Base-by-base conservation (phyloP, 441 rosid genomes). In the Populus hybrid region DNA sequence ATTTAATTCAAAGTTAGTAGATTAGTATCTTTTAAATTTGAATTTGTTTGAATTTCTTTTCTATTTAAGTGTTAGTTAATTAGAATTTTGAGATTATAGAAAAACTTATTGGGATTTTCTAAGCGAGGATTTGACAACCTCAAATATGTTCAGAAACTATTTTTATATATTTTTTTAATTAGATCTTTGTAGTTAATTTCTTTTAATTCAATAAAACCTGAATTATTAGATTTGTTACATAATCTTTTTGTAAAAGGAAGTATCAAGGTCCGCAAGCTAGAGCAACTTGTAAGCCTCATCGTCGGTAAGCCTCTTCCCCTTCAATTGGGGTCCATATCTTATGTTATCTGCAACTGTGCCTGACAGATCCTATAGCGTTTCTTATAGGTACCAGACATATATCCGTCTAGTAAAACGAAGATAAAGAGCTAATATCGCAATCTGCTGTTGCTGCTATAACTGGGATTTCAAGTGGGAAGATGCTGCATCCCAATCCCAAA, bases 281-380 rank as follows among this genome's bases (percentile, higher is more conserved):
- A 93, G 85, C 84, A 95, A 83, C 85, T 87, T 88, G 81, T 74
- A 67, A 38, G 92, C 88, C 74, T 89, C 93, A 23, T 38, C 42
- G 10, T 90, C 96, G 20, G 77, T 84, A 9, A 95, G 84, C 75
- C 85, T 92, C 82, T 87, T 69, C 6, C 97, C 98, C 66, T 79
- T 88, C 85, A 95, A 69, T 33, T 81, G 90, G 29, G 97, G 99
- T 53, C 99, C 98, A 70, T 89, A 95, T 61, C 93, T 82, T 72
- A 92, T 80, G 77, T 92, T 95, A 78, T 92, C 98, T 0, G 91
- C 98, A 71, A 93, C 94, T 4, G 90, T 92, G 64, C 98, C 99
- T 94, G 78, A 18, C 9, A 36, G 40, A 36, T 36, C 40, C 40
- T 0, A 36, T 7, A 36, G 40, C 40, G 40, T 36, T 59, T 59